Evolutionary conservation across 176 grass and related monocot genomes (phyloP), one percentile per base, ranked within the genome.

Genomic region (Saccharum spontaneum): DNA sequence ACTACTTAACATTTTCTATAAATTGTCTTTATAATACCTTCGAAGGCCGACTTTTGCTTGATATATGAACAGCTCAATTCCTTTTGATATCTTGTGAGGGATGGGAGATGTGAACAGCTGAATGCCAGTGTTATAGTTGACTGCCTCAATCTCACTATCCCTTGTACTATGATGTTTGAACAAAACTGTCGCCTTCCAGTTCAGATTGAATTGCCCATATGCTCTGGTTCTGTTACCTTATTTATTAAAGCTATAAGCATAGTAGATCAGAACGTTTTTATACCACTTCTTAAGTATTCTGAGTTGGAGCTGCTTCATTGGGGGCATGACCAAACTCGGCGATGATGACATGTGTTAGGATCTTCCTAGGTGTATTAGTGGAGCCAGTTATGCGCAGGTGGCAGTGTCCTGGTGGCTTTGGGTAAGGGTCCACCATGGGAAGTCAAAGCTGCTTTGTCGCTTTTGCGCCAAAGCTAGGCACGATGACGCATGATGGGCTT

Each of bases 261-360:
- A 46, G 20, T 44, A 17, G 46, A 81, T 24, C 22, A 74, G 16
- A 26, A 60, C 73, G 6, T 34, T 87, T 77, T 36, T 81, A 14
- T 43, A 57, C 48, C 63, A 31, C 15, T 85, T 71, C 52, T 72
- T 18, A 83, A 18, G 57, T 73, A 60, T 78, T 82, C 63, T 82
- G 45, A 41, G 17, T 55, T 7, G 18, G 52, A 55, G 52, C 52
- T 22, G 52, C 50, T 55, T 55, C 52, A 7, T 55, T 55, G 17
- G 52, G 17, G 52, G 18, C 18, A 55, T 55, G 52, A 55, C 18
- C 6, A 55, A 55, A 18, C 52, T 55, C 18, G 18, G 52, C 52
- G 2, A 55, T 22, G 52, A 55, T 55, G 17, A 55, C 52, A 55
- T 57, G 54, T 57, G 52, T 55, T 55, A 20, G 52, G 18, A 55